Percentiles rank a stretch among this genome's conserved stretches.
Evolutionary conservation across 2,329 filamentous ascomycete genomes (phyloP).

Genomic region (Tolypocladium capitatum): DNA sequence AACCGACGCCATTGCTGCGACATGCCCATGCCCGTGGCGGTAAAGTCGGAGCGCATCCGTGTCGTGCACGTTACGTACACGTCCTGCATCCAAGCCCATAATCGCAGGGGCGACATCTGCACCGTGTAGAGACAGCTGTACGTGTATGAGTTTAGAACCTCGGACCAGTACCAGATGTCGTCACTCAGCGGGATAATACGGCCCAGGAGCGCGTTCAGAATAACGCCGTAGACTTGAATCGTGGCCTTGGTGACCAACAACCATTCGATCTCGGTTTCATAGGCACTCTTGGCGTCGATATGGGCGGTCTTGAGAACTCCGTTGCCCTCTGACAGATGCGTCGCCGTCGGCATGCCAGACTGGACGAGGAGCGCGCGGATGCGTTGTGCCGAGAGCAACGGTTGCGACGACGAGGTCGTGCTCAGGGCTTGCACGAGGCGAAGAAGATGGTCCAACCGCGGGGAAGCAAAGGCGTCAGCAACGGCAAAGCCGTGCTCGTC

Average conservation of each 20-base stretch:
- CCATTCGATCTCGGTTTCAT: conserved; percentile 79
- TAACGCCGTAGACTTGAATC: conserved; percentile 74
- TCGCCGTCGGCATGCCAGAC: conserved; percentile 38
- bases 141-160: conserved; percentile 64
- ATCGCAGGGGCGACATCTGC: conserved; percentile 66
- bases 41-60: conserved; percentile 27
- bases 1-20: conserved; percentile 53
- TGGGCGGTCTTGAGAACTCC: conserved; percentile 14
- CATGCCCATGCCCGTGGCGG: conserved; percentile 27
- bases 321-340: conserved; percentile 21
- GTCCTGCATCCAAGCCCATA: conserved; percentile 60
- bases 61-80: conserved; percentile 50
- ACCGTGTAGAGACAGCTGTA: conserved; percentile 73
- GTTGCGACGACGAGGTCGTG: conserved; percentile 49
- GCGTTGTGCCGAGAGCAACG: conserved; percentile 44
- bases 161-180: conserved; percentile 93
- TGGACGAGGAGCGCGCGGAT: conserved; percentile 51
- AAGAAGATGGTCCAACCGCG: conserved; percentile 49
- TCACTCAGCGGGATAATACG: conserved; percentile 74
- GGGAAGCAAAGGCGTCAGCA: conserved; percentile 32
- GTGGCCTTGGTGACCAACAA: conserved; percentile 81
- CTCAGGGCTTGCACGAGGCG: conserved; percentile 58
- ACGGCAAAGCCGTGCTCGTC: conserved; percentile 21
- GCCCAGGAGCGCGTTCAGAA: conserved; percentile 65
- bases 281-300: conserved; percentile 27